Percentiles rank a stretch among this genome's conserved stretches.
phyloP scores from a whole-genome alignment of 768 basidiomycete species.

The Fomitopsis serialis region DNA sequence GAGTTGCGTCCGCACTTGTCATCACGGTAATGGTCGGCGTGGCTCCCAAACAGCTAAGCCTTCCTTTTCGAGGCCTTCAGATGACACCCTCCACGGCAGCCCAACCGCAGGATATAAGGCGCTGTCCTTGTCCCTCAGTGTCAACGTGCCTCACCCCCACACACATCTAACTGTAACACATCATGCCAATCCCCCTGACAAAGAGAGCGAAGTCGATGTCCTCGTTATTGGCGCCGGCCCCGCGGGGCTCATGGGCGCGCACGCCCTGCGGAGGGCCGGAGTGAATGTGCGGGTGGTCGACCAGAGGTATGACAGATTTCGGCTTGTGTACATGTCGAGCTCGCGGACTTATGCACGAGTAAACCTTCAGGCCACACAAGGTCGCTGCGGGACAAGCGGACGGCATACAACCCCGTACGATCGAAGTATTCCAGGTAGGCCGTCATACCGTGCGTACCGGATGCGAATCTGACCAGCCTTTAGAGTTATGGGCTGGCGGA shows the following conservation, averaged over 20 bases:
- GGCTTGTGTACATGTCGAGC: constrained; percentile 14
- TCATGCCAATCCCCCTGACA: constrained; percentile 10
- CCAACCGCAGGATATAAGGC: constrained; percentile 6
- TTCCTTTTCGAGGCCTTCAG: constrained; percentile 12
- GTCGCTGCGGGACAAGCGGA: constrained; percentile 48
- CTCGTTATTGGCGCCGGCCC: constrained; percentile 60
- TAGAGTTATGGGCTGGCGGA: constrained; percentile 79
- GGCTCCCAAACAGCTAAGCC: background rate
- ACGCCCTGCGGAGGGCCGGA: constrained; percentile 52
- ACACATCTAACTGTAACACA: background rate
- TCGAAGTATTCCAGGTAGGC: constrained; percentile 44
- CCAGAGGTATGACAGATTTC: constrained; percentile 36
- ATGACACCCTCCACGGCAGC: constrained; percentile 7
- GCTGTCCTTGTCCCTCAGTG: background rate
- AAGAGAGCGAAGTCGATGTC: constrained; percentile 47
- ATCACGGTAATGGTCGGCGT: background rate
- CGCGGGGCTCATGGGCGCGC: constrained; percentile 64
- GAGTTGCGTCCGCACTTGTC: background rate
- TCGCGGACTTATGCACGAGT: constrained; percentile 30
- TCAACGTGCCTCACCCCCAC: too few relatives aligned
- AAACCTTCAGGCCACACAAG: constrained; percentile 25
- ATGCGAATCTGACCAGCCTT: background rate
- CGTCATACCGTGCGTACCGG: background rate
- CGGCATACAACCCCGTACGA: constrained; percentile 50
- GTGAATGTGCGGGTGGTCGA: constrained; percentile 58